Evolutionary conservation across 2,329 filamentous ascomycete genomes (phyloP).

Genomic region (Neocatenulostroma microsporum): DNA sequence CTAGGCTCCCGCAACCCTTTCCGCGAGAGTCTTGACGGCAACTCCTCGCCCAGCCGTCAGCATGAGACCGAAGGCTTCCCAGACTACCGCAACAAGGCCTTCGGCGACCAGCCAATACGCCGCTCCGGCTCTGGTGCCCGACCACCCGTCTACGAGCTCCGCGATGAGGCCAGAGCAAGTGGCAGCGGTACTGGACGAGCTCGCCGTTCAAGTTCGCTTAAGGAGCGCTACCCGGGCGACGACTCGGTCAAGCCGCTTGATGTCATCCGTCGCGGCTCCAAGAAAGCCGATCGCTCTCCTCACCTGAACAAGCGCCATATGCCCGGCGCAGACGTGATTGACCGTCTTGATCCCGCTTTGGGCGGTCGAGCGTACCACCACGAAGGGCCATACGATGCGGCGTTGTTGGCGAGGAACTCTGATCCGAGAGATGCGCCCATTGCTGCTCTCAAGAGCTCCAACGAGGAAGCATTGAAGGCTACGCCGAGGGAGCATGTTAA

Average conservation of each 20-base stretch:
- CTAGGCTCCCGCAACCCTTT: slow-evolving; percentile 40
- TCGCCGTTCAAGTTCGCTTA: slow-evolving; percentile 47
- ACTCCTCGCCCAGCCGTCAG: slow-evolving; percentile 11
- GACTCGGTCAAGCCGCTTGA: slow-evolving; percentile 60
- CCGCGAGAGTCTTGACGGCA: slow-evolving; percentile 21
- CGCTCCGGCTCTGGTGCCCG: slow-evolving; percentile 11
- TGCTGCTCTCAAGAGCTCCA: slow-evolving; percentile 65
- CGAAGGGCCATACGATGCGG: slow-evolving; percentile 82
- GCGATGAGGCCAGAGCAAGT: slow-evolving; percentile 14
- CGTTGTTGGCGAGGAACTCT: slow-evolving; percentile 64
- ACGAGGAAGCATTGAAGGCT: slow-evolving; percentile 68
- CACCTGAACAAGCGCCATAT: slow-evolving; percentile 60
- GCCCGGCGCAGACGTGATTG: slow-evolving; percentile 68
- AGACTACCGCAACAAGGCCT: slow-evolving; percentile 40
- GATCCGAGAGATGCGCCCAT: slow-evolving; percentile 56
- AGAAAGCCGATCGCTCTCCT: slow-evolving; percentile 57
- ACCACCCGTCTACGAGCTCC: slow-evolving; percentile 23
- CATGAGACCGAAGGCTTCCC: slow-evolving; percentile 32
- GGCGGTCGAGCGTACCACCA: slow-evolving; percentile 70
- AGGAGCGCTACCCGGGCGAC: slow-evolving; percentile 56
- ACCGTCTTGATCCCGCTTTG: slow-evolving; percentile 62
- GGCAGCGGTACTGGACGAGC: slow-evolving; percentile 8
- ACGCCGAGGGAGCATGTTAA: slow-evolving; percentile 70
- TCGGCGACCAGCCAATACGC: slow-evolving; percentile 23
- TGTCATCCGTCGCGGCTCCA: slow-evolving; percentile 54